phyloP scores from a whole-genome alignment of 78 protist species.

The Planoprotostelium fungivorum region DNA sequence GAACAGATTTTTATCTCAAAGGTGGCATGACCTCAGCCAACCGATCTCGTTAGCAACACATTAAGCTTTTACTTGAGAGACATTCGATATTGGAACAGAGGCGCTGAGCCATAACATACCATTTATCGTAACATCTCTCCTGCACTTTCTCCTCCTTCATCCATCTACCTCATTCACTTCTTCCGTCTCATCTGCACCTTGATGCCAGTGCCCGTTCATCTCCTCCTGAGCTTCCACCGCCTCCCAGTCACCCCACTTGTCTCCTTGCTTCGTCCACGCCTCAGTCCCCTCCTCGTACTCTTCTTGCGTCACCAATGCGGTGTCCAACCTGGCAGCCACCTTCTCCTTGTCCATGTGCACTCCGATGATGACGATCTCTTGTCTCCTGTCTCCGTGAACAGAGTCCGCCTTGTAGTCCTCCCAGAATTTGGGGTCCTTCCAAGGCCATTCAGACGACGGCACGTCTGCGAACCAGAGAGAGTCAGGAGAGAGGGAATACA shows the following conservation, averaged over 20 bases:
- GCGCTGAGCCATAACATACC: no score
- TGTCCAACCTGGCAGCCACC: not conserved
- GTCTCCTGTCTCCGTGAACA: slow-evolving; percentile 49
- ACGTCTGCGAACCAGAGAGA: slow-evolving; percentile 47
- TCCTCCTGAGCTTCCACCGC: not conserved
- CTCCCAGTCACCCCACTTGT: not conserved
- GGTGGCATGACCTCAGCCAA: no score
- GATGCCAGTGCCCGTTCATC: not conserved
- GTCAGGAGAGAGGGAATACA: not conserved
- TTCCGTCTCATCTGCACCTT: not conserved
- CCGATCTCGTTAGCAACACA: no score
- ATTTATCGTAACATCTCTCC: no score
- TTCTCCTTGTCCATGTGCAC: not conserved
- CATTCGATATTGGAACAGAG: no score
- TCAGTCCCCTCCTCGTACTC: not conserved
- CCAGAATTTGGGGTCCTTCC: slow-evolving; percentile 2
- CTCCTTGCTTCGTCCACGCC: not conserved
- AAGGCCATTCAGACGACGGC: slow-evolving; percentile 31
- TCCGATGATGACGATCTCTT: slow-evolving; percentile 91
- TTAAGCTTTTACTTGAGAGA: no score
- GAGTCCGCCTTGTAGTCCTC: not conserved
- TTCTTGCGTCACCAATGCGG: not conserved
- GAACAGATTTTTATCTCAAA: no score
- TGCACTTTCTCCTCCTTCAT: not conserved
- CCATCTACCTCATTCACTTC: not conserved